Base-by-base conservation (phyloP, 148 eudicot species). In the Silene uniflora region DNA sequence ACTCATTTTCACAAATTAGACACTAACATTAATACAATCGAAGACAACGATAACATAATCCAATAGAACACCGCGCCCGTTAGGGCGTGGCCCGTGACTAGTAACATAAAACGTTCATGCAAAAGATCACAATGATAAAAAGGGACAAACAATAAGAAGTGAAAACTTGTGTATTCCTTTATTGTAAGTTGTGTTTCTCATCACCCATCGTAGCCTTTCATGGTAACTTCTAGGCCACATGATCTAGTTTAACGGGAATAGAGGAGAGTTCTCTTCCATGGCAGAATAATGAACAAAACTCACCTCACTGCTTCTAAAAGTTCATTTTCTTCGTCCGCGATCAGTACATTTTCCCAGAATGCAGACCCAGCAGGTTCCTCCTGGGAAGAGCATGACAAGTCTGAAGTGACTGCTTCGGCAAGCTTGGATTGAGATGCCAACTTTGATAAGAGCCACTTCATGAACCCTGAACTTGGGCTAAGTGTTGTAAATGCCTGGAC, bases 391-490 rank as follows among this genome's bases (percentile, higher is more conserved):
- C 76, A 49, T 62, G 81, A 44, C 66, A 42, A 32, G 46, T 75
- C 81, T 39, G 63, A 70, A 18, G 60, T 67, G 52, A 86, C 87
- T n/a, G 80, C 82, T 62, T 85, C 79, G 22, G 85, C 83, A 68
- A 82, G 79, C 81, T 80, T 85, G 70, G 83, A 62, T 52, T 85
- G 85, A 74, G 89, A 87, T 60, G 91, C 93, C 87, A 95, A 80
- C 90, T 95, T 95, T 73, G 91, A 85, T 66, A 90, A 76, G 60
- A 95, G 96, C 98, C 98, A 95, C 73, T 77, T 86, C 92, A 89
- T 88, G 86, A 81, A 95, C 62, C 98, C 98, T 11, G 97, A 96
- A 72, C 92, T 90, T 49, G 98, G 98, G 79, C 98, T 95, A 56
- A 95, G 91, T n/a, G 98, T 95, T 78, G 97, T 91, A 84, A 95